A percentile compares a stretch with the other conserved stretches of the same genome.
Evolutionary conservation across 192 early-diverging fungal species (phyloP).

Genomic region (Entomortierella chlamydospora): DNA sequence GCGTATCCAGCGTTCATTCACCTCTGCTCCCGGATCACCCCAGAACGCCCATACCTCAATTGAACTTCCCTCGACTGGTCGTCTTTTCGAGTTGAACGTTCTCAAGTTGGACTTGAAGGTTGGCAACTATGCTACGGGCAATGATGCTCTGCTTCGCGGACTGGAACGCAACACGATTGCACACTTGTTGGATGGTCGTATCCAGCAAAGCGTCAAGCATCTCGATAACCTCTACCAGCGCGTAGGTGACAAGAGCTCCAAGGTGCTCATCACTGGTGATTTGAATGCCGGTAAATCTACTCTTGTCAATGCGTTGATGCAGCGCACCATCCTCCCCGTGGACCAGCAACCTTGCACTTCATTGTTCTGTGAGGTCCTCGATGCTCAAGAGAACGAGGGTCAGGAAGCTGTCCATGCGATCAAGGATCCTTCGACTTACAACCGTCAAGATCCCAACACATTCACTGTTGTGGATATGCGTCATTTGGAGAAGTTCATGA

Average conservation of each 20-base stretch:
- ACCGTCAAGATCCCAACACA: slow-evolving; percentile 75
- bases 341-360: slow-evolving; percentile 99
- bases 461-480: slow-evolving; percentile 75
- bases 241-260: slow-evolving; percentile 90
- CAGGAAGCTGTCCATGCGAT: slow-evolving; percentile 96
- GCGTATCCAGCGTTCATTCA: slow-evolving; percentile 51
- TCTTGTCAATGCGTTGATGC: slow-evolving; percentile 95
- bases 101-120: slow-evolving; percentile 78
- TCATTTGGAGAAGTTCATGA: slow-evolving; percentile 77
- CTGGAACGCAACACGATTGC: slow-evolving; percentile 78
- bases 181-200: slow-evolving; percentile 75
- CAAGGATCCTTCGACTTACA: slow-evolving; percentile 73
- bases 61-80: slow-evolving; percentile 46
- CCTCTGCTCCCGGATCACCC: slow-evolving; percentile 43
- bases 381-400: slow-evolving; percentile 89
- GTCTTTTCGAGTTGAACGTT: slow-evolving; percentile 64
- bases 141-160: slow-evolving; percentile 65
- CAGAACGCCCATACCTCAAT: slow-evolving; percentile 12
- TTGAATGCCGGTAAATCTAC: slow-evolving; percentile 98
- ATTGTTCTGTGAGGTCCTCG: slow-evolving; percentile 96
- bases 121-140: slow-evolving; percentile 70
- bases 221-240: slow-evolving; percentile 87
- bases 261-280: slow-evolving; percentile 97
- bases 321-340: slow-evolving; percentile 88
- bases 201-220: slow-evolving; percentile 76